A percentile compares a stretch with the other conserved stretches of the same genome.
phyloP scores from a whole-genome alignment of 2,329 filamentous ascomycete species.

The Macrophomina pseudophaseolina region DNA sequence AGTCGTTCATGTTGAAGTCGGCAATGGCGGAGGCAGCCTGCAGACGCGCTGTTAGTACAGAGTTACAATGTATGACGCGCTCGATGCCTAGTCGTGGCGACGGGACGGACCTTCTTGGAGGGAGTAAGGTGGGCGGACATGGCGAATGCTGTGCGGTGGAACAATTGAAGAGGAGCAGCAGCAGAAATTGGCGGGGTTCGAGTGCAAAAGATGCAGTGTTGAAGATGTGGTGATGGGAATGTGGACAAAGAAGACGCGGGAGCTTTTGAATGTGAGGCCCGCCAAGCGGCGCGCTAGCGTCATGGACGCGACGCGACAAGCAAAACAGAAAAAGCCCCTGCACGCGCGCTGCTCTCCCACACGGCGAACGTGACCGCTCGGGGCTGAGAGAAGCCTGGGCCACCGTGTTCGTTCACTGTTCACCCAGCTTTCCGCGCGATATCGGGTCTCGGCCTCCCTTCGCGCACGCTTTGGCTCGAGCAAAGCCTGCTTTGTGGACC shows the following conservation, averaged over 20 bases:
- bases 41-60: conserved; percentile 44
- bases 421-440: conserved; percentile 1
- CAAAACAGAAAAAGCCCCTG: conserved; percentile 15
- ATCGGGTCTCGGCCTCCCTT: conserved; percentile 14
- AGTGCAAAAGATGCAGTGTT: conserved; percentile 15
- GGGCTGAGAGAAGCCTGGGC: conserved; percentile 3
- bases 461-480: neutral
- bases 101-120: conserved; percentile 69
- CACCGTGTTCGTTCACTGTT: conserved; percentile 8
- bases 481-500: conserved; percentile 18
- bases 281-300: conserved; percentile 25
- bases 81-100: conserved; percentile 34
- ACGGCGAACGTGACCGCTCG: conserved; percentile 10
- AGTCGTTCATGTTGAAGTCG: conserved; percentile 85
- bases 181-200: neutral
- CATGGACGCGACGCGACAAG: conserved; percentile 20
- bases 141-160: conserved; percentile 38
- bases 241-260: conserved; percentile 11
- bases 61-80: conserved; percentile 38
- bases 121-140: conserved; percentile 77
- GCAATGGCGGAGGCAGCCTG: conserved; percentile 87
- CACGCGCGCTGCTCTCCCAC: conserved; percentile 11
- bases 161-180: neutral
- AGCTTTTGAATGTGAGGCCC: conserved; percentile 14
- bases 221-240: conserved; percentile 17